Conservation (phyloP, 495 filamentous ascomycete genomes). For the Podospora tetraspora region DNA sequence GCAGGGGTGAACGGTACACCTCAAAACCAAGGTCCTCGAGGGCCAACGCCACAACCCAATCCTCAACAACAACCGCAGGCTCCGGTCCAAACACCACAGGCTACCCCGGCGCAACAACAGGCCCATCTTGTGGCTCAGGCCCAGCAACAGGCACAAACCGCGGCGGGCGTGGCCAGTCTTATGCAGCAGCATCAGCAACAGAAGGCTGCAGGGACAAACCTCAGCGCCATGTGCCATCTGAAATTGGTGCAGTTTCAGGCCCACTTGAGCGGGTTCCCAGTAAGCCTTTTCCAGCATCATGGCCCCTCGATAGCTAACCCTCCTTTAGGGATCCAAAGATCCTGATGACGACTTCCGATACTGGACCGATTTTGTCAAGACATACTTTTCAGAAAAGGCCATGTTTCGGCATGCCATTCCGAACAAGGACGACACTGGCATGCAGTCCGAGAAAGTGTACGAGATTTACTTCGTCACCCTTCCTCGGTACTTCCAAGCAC, state of each 20-base stretch:
- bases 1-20: slow-evolving; percentile 26
- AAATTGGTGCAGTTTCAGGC: slow-evolving; percentile 66
- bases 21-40: slow-evolving; percentile 28
- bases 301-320: slow-evolving; percentile 2
- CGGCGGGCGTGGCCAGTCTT: slow-evolving; percentile 23
- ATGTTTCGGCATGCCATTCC: slow-evolving; percentile 61
- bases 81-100: slow-evolving; percentile 40
- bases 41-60: slow-evolving; percentile 35
- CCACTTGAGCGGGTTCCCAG: slow-evolving; percentile 59
- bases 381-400: slow-evolving; percentile 67
- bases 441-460: slow-evolving; percentile 57
- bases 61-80: slow-evolving; percentile 37
- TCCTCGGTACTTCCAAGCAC: slow-evolving; percentile 73
- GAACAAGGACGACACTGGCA: slow-evolving; percentile 37
- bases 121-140: slow-evolving; percentile 36
- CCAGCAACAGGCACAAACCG: slow-evolving; percentile 39
- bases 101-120: slow-evolving; percentile 51
- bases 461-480: slow-evolving; percentile 71
- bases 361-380: slow-evolving; percentile 71
- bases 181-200: slow-evolving; percentile 41
- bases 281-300: slow-evolving; percentile 33
- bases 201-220: slow-evolving; percentile 48
- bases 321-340: slow-evolving; percentile 47
- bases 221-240: slow-evolving; percentile 56
- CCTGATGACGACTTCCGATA: slow-evolving; percentile 55